Base-by-base conservation (phyloP, 352 stramenopile genomes). In the Globisporangium carolinianum region DNA sequence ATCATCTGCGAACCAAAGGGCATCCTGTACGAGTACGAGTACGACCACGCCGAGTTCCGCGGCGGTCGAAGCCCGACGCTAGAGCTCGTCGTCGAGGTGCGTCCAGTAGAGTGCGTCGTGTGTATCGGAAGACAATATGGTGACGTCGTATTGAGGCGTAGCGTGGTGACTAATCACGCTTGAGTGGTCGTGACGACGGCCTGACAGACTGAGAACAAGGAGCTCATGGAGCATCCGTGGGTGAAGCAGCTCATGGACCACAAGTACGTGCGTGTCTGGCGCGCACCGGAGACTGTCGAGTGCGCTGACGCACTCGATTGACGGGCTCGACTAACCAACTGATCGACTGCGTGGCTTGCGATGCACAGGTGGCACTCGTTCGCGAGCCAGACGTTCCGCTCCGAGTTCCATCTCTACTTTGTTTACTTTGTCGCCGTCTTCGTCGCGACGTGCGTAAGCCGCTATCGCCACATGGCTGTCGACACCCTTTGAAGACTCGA, bases 21-120 rank as follows among this genome's bases (percentile, higher is more conserved):
- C 12, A 88, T 92, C 48, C 55, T 92, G 45, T 91, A 89, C 62
- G 83, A 92, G 61, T 92, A 91, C 51, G 58, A 82, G n/a, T 92
- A 91, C 55, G 80, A 92, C 39, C 69, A 88, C 47, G 77, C 82
- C 24, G 83, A 92, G 58, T 85, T 86, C 41, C 66, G 75, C 0
- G 76, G 78, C 37, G 67, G 79, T 2, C 58, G 63, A 4, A 91
- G 83, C 45, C 75, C 76, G 32, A 89, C 83, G 9, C 55, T 92
- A 15, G 61, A 62, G 43, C 55, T 88, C 9, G 83, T 92, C 15
- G 56, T 89, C 0, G 62, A 91, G 69, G 83, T 92, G 58, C 6
- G 61, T 50, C 7, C 8, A n/a, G 17, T 35, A 35, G 11, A 14
- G 7, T 10, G 11, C 41, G 32, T 52, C 17, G 24, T 32, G 24